Evolutionary conservation across 176 grass and related monocot species (phyloP), one percentile per base, ranked within the genome.

Genomic region (Metroxylon sagu): DNA sequence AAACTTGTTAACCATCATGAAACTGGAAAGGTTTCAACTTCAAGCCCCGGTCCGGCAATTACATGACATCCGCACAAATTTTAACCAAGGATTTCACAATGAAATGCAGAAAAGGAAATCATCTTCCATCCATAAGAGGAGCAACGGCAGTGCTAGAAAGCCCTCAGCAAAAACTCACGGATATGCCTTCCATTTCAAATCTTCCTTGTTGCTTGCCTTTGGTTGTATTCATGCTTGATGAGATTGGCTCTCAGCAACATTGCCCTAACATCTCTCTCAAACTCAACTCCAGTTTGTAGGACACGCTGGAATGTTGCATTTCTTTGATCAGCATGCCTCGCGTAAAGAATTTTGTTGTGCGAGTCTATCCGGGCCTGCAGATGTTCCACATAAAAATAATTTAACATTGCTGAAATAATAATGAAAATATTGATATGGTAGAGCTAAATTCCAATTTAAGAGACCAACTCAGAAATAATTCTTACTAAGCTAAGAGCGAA

Each of bases 261-360:
- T 3, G 84, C 72, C 57, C 73, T 85, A 0, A 86, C 76, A 68
- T 98, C 94, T 57, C 88, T 85, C 77, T 98, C 88, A 31, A 93
- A 98, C 6, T 93, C 88, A 4, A 48, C 51, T 50, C 94, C 94
- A 0, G 94, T 93, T 66, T 98, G 88, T 21, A 98, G 76, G 27
- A 78, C 94, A 31, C 76, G 81, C 70, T 98, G 94, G 60, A 89
- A 98, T n/a, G 88, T 98, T 52, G 87, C 31, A 50, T 77, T 90
- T 77, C 87, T 83, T 76, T 90, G 87, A 67, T 86, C 82, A 74
- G 87, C 79, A 71, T 90, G 87, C 57, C 82, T 85, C 31, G 87
- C 87, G 2, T 90, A 90, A 51, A 90, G 87, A 63, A 90, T 90
- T 80, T 98, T 98, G 76, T 98, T 98, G 75, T 98, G 94, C 29